Base-by-base conservation (phyloP, 108 stramenopile genomes). In the Skeletonema costatum region DNA sequence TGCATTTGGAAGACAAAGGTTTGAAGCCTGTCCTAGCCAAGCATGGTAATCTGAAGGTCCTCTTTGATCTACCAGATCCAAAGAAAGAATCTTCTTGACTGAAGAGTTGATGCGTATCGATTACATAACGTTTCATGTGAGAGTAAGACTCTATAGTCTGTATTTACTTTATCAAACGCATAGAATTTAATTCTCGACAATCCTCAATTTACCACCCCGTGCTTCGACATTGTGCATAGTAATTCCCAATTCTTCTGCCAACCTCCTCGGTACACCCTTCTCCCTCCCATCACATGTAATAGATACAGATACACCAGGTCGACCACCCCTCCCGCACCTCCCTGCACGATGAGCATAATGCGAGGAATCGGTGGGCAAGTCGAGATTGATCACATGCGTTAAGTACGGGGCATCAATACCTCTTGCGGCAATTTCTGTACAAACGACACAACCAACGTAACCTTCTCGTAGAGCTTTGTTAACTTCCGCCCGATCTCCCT, bases 291-390 rank as follows among this genome's bases (percentile, higher is more conserved):
- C 80, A 25, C 86, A 84, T 12, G 95, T 91, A 65, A 96, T 71
- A 58, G 92, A 92, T 59, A 96, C 86, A 8, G 93, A 92, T 30
- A 96, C 93, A 56, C 95, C 95, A 4, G 95, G 95, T 30, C 92
- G 80, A 32, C 95, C 95, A 50, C 95, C 95, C 38, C 95, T 83
- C 56, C 95, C 95, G 73, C 92, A 93, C 32, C 95, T 74, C 13
- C 95, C 95, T 21, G 90, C 86, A 56, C 95, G 85, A 73, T 96
- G 95, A 38, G 91, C 92, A 71, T 93, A 96, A 64, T 96, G 95
- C 21, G 90, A 91, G 46, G 93, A 85, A 82, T 93, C 92, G 10
- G 92, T 96, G n/a, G 95, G 95, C 53, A 96, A 81, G 81, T 96
- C 95, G 44, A 93, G 59, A 77, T 96, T 96, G 32, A 96, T 88